Evolutionary conservation across 352 stramenopile genomes (phyloP).

Genomic region (Pythium graminicola): DNA sequence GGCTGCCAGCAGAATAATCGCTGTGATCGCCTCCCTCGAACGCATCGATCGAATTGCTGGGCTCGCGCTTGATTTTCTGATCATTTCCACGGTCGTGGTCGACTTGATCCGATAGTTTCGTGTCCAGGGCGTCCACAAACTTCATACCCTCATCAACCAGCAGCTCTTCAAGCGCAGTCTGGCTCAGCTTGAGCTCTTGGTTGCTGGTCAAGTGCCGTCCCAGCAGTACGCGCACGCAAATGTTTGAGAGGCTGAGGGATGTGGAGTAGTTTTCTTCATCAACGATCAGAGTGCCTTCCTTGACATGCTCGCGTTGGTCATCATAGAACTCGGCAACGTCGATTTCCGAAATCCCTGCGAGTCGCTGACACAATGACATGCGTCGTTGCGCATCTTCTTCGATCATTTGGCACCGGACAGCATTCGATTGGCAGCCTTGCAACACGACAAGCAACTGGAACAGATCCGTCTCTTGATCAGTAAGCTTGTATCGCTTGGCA

Average conservation of each 20-base stretch:
- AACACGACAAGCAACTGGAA: constrained; percentile 79
- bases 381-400: constrained; percentile 74
- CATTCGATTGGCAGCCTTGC: constrained; percentile 80
- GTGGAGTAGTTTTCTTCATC: constrained; percentile 80
- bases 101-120: constrained; percentile 12
- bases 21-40: background rate
- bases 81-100: background rate
- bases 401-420: constrained; percentile 78
- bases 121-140: constrained; percentile 54
- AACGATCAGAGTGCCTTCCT: constrained; percentile 80
- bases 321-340: constrained; percentile 83
- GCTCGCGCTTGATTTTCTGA: constrained; percentile 1
- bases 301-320: constrained; percentile 78
- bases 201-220: constrained; percentile 70
- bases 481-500: constrained; percentile 67
- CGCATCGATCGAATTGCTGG: constrained; percentile 3
- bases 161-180: constrained; percentile 75
- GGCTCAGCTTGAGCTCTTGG: constrained; percentile 79
- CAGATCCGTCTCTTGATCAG: constrained; percentile 61
- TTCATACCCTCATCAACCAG: constrained; percentile 64
- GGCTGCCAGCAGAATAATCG: constrained; percentile 3
- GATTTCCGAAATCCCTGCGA: constrained; percentile 79
- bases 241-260: constrained; percentile 70
- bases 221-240: constrained; percentile 73
- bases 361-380: constrained; percentile 66